Evolutionary conservation across 176 grass and related monocot genomes (phyloP).

Genomic region (Cenchrus fungigraminus): DNA sequence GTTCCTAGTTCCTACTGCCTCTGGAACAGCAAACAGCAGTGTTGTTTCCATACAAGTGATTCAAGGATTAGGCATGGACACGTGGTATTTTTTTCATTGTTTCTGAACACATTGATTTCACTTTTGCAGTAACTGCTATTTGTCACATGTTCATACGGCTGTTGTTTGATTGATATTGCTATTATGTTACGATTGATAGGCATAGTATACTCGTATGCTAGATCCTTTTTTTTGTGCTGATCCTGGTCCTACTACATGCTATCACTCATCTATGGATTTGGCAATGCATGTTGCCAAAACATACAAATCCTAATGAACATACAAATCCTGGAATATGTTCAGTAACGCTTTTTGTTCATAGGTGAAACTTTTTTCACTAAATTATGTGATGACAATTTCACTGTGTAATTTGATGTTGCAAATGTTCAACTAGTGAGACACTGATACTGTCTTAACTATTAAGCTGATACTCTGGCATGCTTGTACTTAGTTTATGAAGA

Average conservation of each 20-base stretch:
- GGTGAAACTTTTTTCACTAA: not conserved
- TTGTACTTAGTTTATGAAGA: not conserved
- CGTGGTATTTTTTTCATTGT: not conserved
- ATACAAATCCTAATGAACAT: not conserved
- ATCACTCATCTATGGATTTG: slow-evolving; percentile 3
- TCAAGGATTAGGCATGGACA: no score
- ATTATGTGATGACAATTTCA: not conserved
- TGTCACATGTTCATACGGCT: slow-evolving; percentile 10
- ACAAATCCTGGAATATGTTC: not conserved
- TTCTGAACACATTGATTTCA: not conserved
- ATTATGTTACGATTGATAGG: not conserved
- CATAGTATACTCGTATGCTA: not conserved
- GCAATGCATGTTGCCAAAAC: slow-evolving; percentile 1
- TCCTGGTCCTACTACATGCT: not conserved
- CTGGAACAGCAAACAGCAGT: not conserved
- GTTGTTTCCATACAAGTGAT: not conserved
- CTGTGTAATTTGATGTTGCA: not conserved
- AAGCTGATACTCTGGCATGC: not conserved
- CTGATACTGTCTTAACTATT: not conserved
- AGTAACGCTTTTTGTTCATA: not conserved
- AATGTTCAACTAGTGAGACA: not conserved
- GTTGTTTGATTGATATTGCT: slow-evolving; percentile 4
- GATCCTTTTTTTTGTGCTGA: not conserved
- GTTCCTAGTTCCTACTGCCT: not conserved
- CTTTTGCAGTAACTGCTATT: not conserved